phyloP scores from a whole-genome alignment of 169 alveolate species.

The Plasmodium chabaudi region DNA sequence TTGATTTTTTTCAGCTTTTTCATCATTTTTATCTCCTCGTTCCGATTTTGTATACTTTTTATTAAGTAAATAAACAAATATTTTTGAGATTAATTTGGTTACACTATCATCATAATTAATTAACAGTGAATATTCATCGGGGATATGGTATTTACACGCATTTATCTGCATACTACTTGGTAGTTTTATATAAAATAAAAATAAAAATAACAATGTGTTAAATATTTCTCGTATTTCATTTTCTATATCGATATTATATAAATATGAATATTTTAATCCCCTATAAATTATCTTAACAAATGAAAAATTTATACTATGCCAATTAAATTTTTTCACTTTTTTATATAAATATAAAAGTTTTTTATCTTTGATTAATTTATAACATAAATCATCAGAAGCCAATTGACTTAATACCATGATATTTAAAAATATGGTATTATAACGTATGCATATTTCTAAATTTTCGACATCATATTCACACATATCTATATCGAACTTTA shows the following conservation, averaged over 20 bases:
- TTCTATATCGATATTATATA: slow-evolving; percentile 35
- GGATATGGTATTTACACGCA: slow-evolving; percentile 55
- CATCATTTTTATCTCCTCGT: neutral
- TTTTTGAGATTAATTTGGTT: slow-evolving; percentile 42
- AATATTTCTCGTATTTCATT: slow-evolving; percentile 47
- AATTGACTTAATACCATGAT: slow-evolving; percentile 31
- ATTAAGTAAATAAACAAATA: slow-evolving; percentile 51
- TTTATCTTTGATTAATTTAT: slow-evolving; percentile 48
- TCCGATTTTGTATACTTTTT: slow-evolving; percentile 16
- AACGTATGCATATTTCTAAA: slow-evolving; percentile 62
- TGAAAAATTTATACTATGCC: slow-evolving; percentile 69
- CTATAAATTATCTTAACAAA: slow-evolving; percentile 61
- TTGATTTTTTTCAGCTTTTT: slow-evolving; percentile 15
- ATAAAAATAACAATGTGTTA: slow-evolving; percentile 27
- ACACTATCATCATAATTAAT: slow-evolving; percentile 73
- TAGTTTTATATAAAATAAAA: slow-evolving; percentile 61
- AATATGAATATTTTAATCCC: slow-evolving; percentile 71
- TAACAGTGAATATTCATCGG: slow-evolving; percentile 41
- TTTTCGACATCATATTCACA: neutral
- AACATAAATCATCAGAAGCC: slow-evolving; percentile 66
- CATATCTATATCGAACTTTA: neutral
- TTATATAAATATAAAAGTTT: slow-evolving; percentile 33
- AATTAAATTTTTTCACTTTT: slow-evolving; percentile 40
- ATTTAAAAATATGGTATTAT: slow-evolving; percentile 67
- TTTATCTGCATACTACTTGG: slow-evolving; percentile 46